Conservation (phyloP, 1,139 yeast genomes). For the Groenewaldozyma auringiensis region DNA sequence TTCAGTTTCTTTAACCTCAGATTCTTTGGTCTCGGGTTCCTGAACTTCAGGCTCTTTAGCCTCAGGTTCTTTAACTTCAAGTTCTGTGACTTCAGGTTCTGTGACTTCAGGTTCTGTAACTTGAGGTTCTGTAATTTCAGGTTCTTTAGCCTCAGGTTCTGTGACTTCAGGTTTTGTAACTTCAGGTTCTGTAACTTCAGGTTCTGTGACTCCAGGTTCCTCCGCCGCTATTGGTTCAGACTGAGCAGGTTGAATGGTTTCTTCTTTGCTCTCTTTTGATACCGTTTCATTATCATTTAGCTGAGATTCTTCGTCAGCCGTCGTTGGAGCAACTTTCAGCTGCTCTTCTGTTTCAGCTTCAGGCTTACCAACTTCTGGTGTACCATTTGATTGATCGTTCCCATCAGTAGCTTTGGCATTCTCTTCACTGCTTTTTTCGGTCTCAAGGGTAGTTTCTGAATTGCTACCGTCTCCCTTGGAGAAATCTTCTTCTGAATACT, state of each 20-base stretch:
- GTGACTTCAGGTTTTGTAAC: too few species aligned
- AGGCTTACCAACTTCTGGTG: neutral
- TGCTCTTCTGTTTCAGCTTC: neutral
- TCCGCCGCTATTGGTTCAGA: too few species aligned
- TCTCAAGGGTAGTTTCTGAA: neutral
- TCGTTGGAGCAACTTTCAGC: neutral
- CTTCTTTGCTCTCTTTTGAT: neutral
- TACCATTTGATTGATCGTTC: neutral
- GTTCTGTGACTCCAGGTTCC: too few species aligned
- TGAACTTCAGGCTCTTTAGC: slow-evolving; percentile 1
- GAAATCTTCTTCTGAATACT: slow-evolving; percentile 7
- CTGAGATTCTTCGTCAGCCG: slow-evolving; percentile 7
- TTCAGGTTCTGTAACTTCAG: too few species aligned
- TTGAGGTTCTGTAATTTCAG: too few species aligned
- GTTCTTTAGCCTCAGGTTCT: too few species aligned
- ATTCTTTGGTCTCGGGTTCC: slow-evolving; percentile 4
- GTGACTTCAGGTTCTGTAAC: too few species aligned
- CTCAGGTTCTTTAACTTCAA: too few species aligned
- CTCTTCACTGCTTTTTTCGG: neutral
- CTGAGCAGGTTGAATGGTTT: too few species aligned
- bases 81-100: too few species aligned
- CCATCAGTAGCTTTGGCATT: neutral
- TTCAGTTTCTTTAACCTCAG: slow-evolving; percentile 6
- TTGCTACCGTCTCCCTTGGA: slow-evolving; percentile 7
- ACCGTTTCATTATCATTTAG: neutral